Evolutionary conservation across 768 basidiomycete species (phyloP).

Genomic region (Clitopilus hobsonii): DNA sequence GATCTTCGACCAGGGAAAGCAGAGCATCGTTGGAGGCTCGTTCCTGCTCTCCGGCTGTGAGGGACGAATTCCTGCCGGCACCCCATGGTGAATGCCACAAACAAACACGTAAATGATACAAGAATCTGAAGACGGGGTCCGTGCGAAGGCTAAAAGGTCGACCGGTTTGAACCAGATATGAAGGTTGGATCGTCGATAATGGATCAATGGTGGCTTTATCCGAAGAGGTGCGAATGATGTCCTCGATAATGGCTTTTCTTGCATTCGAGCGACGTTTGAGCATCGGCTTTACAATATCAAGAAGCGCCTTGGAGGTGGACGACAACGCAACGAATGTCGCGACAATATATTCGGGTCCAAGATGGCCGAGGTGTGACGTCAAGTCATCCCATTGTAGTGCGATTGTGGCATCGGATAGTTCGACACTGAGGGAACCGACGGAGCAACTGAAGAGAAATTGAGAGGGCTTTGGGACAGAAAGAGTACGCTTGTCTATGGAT

Average conservation of each 20-base stretch:
- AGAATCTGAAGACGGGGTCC: conserved; percentile 67
- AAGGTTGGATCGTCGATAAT: conserved; percentile 79
- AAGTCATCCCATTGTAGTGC: conserved; percentile 14
- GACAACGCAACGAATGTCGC: conserved; percentile 27
- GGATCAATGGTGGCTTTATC: conserved; percentile 60
- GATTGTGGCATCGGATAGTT: conserved; percentile 6
- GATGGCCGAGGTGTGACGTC: conserved; percentile 29
- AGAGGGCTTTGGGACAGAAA: conserved; percentile 15
- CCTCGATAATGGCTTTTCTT: conserved; percentile 36
- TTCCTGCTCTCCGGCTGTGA: not conserved
- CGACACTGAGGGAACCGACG: conserved; percentile 8
- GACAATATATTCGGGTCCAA: conserved; percentile 35
- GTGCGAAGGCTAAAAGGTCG: conserved; percentile 62
- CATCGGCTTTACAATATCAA: conserved; percentile 21
- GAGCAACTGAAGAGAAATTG: conserved; percentile 22
- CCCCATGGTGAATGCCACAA: conserved; percentile 29
- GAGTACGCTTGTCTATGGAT: conserved; percentile 27
- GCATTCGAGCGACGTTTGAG: conserved; percentile 20
- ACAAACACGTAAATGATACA: conserved; percentile 73
- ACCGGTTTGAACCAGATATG: conserved; percentile 76
- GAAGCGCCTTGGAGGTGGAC: conserved; percentile 18
- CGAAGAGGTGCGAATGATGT: conserved; percentile 47
- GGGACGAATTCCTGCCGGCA: not conserved
- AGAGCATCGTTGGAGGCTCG: conserved; percentile 19
- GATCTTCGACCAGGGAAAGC: conserved; percentile 30